Conservation (phyloP, 2,329 filamentous ascomycete genomes). For the Aspergillus aculeatinus region DNA sequence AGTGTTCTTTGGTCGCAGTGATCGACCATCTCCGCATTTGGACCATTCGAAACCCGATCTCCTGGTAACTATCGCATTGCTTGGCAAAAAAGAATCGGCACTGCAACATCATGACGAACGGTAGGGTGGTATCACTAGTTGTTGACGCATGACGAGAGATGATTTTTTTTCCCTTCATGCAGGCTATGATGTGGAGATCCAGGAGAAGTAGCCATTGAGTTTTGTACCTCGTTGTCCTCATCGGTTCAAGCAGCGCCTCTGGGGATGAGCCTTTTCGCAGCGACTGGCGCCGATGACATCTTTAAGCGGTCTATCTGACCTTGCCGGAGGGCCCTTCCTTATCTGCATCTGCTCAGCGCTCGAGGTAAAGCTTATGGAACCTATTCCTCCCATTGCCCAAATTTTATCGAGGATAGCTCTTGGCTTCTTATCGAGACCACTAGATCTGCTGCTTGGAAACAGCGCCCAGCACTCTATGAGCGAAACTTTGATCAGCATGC, state of each 20-base stretch:
- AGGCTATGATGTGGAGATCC: neutral
- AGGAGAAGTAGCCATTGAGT: neutral
- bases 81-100: conserved; percentile 6
- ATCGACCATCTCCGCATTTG: conserved; percentile 13
- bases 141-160: neutral
- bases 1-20: conserved; percentile 10
- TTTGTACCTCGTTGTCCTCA: neutral
- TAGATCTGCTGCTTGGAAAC: neutral
- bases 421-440: neutral
- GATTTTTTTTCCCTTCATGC: neutral
- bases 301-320: neutral
- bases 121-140: conserved; percentile 11
- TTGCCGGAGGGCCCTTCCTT: neutral
- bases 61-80: conserved; percentile 4
- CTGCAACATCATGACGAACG: conserved; percentile 19
- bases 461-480: neutral
- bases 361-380: too few relatives aligned
- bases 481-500: neutral
- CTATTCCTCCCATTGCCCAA: too few relatives aligned
- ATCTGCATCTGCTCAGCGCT: neutral
- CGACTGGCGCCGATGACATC: neutral
- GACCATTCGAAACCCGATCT: conserved; percentile 6
- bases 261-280: neutral
- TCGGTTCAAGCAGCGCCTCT: neutral
- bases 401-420: neutral